A percentile compares a stretch with the other conserved stretches of the same genome.
Conservation (phyloP, 2,329 filamentous ascomycete species). For the Coleophoma eucalyptorum region DNA sequence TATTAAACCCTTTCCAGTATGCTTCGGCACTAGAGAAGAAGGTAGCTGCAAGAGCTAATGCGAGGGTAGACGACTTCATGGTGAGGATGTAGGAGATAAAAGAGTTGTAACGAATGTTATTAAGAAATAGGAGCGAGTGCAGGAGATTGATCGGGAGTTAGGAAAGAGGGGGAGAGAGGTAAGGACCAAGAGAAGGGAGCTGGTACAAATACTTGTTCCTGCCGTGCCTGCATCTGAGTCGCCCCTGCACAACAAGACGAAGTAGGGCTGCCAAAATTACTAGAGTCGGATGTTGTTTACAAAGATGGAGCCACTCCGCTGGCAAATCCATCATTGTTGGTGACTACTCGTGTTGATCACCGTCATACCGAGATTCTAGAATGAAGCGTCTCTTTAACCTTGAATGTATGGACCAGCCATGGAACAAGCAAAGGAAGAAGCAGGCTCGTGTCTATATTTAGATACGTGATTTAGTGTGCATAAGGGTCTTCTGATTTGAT, state of each 20-base stretch:
- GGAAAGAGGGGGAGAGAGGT: neutral
- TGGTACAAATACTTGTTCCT: too few species aligned
- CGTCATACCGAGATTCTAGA: neutral
- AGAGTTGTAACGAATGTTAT: neutral
- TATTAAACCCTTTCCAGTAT: slow-evolving; percentile 38
- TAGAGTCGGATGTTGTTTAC: neutral
- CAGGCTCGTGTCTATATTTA: neutral
- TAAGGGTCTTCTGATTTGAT: too few species aligned
- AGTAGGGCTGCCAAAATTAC: neutral
- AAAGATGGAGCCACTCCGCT: too few species aligned
- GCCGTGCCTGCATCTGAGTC: neutral
- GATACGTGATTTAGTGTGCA: too few species aligned
- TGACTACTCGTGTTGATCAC: neutral
- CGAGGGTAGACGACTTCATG: slow-evolving; percentile 20
- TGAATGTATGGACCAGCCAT: neutral
- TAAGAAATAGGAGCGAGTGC: neutral
- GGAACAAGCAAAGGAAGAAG: neutral
- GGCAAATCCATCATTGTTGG: neutral
- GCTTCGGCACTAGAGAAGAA: slow-evolving; percentile 25
- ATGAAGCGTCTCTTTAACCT: too few species aligned
- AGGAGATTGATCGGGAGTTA: neutral
- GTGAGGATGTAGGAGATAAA: neutral
- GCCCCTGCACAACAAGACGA: too few species aligned
- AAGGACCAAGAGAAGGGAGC: too few species aligned
- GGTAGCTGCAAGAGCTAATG: slow-evolving; percentile 27